Evolutionary conservation across 139 green algal genomes (phyloP).

Genomic region (Tetraselmis chui): DNA sequence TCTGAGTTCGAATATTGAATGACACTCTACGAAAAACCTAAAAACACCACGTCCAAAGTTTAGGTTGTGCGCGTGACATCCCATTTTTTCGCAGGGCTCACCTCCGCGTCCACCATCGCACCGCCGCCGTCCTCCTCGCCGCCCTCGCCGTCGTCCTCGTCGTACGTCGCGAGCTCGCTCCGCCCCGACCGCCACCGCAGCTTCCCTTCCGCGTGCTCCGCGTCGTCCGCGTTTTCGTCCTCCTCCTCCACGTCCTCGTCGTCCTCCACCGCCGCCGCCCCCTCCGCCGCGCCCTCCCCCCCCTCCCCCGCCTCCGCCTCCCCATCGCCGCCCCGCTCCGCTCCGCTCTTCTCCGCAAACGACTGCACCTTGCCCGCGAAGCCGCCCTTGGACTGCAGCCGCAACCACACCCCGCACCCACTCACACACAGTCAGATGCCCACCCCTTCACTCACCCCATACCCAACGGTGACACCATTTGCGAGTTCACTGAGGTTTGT

Average conservation of each 20-base stretch:
- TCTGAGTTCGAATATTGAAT: no score
- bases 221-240: slow-evolving; percentile 23
- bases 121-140: slow-evolving; percentile 11
- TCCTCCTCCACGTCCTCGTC: slow-evolving; percentile 1
- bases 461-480: no score
- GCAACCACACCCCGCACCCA: no score
- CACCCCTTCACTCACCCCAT: no score
- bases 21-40: no score
- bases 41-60: no score
- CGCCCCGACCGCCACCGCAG: neutral
- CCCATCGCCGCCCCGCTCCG: slow-evolving; percentile 26
- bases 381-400: neutral
- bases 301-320: slow-evolving; percentile 8
- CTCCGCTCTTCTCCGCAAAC: slow-evolving; percentile 1
- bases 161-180: neutral
- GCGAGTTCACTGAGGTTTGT: no score
- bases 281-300: slow-evolving; percentile 5
- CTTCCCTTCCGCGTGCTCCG: slow-evolving; percentile 6
- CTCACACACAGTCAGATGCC: no score
- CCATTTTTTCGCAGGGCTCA: no score
- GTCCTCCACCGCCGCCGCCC: neutral
- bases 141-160: no score
- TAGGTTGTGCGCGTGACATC: no score
- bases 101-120: neutral
- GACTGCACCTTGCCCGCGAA: neutral